Evolutionary conservation across 2,329 filamentous ascomycete genomes (phyloP).

Genomic region (Diaporthe nobilis): DNA sequence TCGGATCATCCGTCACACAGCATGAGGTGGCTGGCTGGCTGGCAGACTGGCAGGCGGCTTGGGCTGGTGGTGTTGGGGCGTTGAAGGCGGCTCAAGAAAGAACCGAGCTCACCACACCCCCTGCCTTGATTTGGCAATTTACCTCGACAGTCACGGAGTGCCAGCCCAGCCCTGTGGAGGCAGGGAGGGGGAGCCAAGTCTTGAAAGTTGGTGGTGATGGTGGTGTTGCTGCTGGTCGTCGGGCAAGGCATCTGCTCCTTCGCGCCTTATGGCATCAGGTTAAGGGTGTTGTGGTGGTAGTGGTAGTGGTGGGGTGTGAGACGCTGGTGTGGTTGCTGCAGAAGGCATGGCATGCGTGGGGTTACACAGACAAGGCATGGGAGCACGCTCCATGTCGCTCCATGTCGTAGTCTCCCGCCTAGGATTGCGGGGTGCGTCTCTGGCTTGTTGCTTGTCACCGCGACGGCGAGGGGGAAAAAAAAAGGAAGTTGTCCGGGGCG

Average conservation of each 20-base stretch:
- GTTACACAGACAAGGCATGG: constrained; percentile 13
- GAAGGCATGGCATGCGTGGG: neutral
- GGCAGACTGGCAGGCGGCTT: constrained; percentile 9
- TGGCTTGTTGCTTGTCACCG: constrained; percentile 25
- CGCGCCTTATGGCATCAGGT: constrained; percentile 5
- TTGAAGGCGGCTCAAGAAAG: constrained; percentile 8
- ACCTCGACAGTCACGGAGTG: constrained; percentile 3
- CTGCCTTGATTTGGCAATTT: constrained; percentile 19
- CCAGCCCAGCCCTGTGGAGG: constrained; percentile 10
- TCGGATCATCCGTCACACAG: constrained; percentile 34
- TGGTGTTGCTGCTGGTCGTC: neutral
- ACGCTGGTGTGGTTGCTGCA: constrained; percentile 13
- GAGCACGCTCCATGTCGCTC: constrained; percentile 14
- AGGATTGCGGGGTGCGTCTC: constrained; percentile 40
- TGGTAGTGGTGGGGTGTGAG: neutral
- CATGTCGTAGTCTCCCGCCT: constrained; percentile 8
- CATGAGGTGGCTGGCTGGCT: constrained; percentile 28
- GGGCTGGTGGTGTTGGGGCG: neutral
- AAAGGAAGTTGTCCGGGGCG: constrained; percentile 8
- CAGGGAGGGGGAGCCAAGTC: neutral
- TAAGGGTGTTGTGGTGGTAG: neutral
- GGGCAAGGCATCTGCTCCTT: constrained; percentile 10
- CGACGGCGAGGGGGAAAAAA: neutral
- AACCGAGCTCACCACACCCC: neutral
- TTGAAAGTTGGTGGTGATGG: neutral